These are phyloP conservation scores for Verbena officinalis DNA, from an alignment of 257 asterid species.

Conservation along the genomic window DNA sequence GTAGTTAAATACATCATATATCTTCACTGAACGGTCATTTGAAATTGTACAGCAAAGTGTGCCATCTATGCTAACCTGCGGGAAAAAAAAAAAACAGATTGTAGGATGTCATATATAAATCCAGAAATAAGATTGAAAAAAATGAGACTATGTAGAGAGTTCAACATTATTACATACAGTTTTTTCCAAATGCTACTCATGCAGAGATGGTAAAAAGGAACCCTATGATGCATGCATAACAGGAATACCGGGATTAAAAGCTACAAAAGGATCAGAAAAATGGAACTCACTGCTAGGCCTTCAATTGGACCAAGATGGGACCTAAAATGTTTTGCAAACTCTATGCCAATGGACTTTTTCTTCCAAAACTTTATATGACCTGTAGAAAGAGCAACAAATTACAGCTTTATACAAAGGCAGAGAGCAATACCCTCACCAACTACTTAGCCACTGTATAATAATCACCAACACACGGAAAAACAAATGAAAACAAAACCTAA, in stretches of 20 bases:
- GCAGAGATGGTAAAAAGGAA: neutral
- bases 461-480: conserved; percentile 21
- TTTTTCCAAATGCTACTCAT: conserved; percentile 5
- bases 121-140: conserved; percentile 14
- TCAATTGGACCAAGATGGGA: conserved; percentile 99
- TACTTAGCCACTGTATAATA: neutral
- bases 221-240: neutral
- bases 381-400: conserved; percentile 34
- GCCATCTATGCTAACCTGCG: conserved; percentile 95
- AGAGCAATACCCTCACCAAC: conserved; percentile 8
- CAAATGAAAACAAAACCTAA: neutral
- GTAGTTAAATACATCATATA: conserved; percentile 94
- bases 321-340: conserved; percentile 96
- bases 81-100: conserved; percentile 35
- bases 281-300: conserved; percentile 86
- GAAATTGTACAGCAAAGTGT: conserved; percentile 95
- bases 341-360: conserved; percentile 79
- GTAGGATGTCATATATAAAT: conserved; percentile 25
- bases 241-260: conserved; percentile 4
- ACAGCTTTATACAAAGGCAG: conserved; percentile 14
- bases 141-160: neutral
- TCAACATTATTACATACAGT: neutral
- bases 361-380: conserved; percentile 99
- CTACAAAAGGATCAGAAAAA: neutral
- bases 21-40: conserved; percentile 83